A percentile compares a stretch with the other conserved stretches of the same genome.
These are phyloP conservation scores for Ceratocystiopsis sp. DNA, from an alignment of 2,329 filamentous ascomycete genomes.

Conservation along the genomic window DNA sequence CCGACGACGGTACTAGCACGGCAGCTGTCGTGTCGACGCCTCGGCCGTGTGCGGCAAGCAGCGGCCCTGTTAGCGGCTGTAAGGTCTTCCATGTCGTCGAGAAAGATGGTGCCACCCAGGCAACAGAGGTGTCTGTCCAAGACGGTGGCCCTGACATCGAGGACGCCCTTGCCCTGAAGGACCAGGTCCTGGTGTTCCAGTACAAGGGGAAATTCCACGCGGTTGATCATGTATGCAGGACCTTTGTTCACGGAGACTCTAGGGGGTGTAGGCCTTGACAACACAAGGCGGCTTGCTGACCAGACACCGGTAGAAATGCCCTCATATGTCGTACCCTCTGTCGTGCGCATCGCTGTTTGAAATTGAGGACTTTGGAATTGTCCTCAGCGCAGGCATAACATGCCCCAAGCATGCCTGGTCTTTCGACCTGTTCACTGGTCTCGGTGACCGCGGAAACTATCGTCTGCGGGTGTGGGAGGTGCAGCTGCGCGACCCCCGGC, in stretches of 20 bases:
- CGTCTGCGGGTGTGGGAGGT: constrained; percentile 47
- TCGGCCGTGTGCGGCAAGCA: constrained; percentile 20
- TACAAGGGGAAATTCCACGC: constrained; percentile 49
- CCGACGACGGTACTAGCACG: constrained; percentile 12
- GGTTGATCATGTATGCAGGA: constrained; percentile 42
- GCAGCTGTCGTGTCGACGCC: constrained; percentile 16
- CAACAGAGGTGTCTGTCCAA: constrained; percentile 19
- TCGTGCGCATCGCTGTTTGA: constrained; percentile 47
- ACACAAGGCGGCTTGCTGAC: neutral
- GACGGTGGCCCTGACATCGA: constrained; percentile 14
- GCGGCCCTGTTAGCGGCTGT: constrained; percentile 29
- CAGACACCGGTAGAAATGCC: constrained; percentile 35
- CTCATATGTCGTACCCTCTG: constrained; percentile 49
- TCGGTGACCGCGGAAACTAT: constrained; percentile 44
- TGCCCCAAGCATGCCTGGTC: constrained; percentile 58
- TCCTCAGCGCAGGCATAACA: constrained; percentile 42
- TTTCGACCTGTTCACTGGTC: constrained; percentile 49
- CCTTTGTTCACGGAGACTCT: neutral
- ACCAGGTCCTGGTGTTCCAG: constrained; percentile 49
- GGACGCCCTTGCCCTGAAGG: constrained; percentile 26
- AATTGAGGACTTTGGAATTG: constrained; percentile 49
- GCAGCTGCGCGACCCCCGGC: constrained; percentile 24
- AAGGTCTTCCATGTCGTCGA: constrained; percentile 37
- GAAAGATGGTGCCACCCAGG: constrained; percentile 15
- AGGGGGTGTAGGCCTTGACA: neutral